These are phyloP conservation scores for Cordyceps farinosa DNA, from an alignment of 2,329 filamentous ascomycete species.

Conservation along the genomic window DNA sequence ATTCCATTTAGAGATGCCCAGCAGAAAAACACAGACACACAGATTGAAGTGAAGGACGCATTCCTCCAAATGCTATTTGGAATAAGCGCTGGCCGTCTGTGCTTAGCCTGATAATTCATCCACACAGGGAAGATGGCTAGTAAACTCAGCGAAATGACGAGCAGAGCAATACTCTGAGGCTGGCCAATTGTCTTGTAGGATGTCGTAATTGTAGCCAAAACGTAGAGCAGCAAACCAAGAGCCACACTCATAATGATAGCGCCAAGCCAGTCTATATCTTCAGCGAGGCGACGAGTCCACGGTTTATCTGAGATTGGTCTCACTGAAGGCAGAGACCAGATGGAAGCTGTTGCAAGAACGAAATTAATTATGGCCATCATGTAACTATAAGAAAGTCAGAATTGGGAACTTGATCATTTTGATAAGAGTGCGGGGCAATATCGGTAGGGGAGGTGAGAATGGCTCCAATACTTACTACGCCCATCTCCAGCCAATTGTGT, in stretches of 20 bases:
- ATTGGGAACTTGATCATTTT: too few relatives aligned
- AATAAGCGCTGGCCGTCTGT: constrained; percentile 51
- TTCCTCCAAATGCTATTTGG: constrained; percentile 59
- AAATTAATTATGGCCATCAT: constrained; percentile 36
- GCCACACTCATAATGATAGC: constrained; percentile 42
- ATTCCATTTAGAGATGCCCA: constrained; percentile 45
- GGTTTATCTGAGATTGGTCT: constrained; percentile 23
- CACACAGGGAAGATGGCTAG: constrained; percentile 52
- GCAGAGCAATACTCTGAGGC: constrained; percentile 40
- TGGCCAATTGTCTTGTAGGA: constrained; percentile 37
- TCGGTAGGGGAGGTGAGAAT: neutral
- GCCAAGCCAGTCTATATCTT: constrained; percentile 53
- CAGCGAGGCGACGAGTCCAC: constrained; percentile 27
- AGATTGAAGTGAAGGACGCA: constrained; percentile 51
- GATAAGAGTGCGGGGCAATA: neutral
- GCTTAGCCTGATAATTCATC: constrained; percentile 48
- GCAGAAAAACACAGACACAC: constrained; percentile 46
- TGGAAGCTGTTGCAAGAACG: constrained; percentile 32
- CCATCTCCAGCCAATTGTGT: constrained; percentile 46
- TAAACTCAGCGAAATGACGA: constrained; percentile 40
- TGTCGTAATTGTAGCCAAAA: constrained; percentile 44
- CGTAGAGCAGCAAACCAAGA: constrained; percentile 49
- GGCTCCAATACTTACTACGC: constrained; percentile 29
- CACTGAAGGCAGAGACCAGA: constrained; percentile 35
- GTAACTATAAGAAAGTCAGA: constrained; percentile 24